Conservation (phyloP, 441 rosid species). For the Croton setiger region DNA sequence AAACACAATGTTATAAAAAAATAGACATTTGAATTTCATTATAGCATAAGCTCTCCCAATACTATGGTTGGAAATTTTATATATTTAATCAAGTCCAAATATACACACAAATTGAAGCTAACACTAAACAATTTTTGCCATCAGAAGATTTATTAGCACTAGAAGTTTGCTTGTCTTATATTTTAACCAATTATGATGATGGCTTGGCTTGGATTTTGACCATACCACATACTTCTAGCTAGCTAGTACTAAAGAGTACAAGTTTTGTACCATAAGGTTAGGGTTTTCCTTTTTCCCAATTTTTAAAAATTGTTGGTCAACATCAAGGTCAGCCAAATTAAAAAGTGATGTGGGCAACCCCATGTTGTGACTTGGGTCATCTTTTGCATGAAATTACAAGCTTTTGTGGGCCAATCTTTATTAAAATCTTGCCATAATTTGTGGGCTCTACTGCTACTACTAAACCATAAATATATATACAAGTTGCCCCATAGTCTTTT, state of each 20-base stretch:
- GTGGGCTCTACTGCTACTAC: slow-evolving; percentile 26
- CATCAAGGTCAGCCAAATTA: slow-evolving; percentile 7
- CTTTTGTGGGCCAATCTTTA: slow-evolving; percentile 19
- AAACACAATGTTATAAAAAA: too few species aligned
- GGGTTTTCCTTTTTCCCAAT: background rate
- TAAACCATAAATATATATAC: background rate
- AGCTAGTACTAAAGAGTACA: slow-evolving; percentile 23
- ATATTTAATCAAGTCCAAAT: too few species aligned
- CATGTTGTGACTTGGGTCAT: slow-evolving; percentile 20
- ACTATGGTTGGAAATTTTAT: too few species aligned
- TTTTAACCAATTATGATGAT: background rate
- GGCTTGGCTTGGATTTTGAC: slow-evolving; percentile 13
- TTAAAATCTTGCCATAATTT: background rate
- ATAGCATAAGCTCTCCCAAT: too few species aligned
- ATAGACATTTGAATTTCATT: too few species aligned
- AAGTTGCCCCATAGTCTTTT: background rate
- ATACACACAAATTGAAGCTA: too few species aligned
- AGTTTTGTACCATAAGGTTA: slow-evolving; percentile 15
- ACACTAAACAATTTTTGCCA: background rate
- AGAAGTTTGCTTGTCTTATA: background rate
- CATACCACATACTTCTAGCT: background rate
- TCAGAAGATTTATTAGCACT: too few species aligned
- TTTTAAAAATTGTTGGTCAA: background rate
- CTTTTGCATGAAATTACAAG: slow-evolving; percentile 16
- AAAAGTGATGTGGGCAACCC: slow-evolving; percentile 11